Evolutionary conservation across 2,329 filamentous ascomycete genomes (phyloP), one percentile per base, ranked within the genome.

Genomic region (Talaromyces sp.): DNA sequence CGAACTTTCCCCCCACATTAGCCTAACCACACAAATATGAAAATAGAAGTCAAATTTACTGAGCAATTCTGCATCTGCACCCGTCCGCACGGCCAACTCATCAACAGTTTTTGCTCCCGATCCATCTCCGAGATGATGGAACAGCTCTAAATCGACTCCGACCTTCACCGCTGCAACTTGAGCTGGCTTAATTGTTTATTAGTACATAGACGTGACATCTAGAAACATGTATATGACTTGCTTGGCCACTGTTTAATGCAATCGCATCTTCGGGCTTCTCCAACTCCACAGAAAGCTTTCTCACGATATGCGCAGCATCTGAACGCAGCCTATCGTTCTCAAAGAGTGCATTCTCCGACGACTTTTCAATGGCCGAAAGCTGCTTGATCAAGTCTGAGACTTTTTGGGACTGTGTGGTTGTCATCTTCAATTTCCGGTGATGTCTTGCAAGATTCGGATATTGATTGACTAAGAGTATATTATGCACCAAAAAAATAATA

Each of bases 271-370:
- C 36, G 14, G 61, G 61, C 47, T n/a, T 59, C 34, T 62, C 56
- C 6, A 62, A 42, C 23, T 23, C 56, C 30, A 55, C 52, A 2
- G 57, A 33, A 18, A 62, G 30, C 53, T 62, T 62, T 18, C 60
- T 57, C 23, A 33, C 56, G 12, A 62, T 30, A 31, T 59, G 56
- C 18, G 42, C 31, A 23, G 61, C 61, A 16, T 59, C 31, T 5
- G 52, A 28, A 16, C 61, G 61, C 18, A 59, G 44, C 12, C 56
- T 40, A n/a, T 62, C 56, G n/a, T 62, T 59, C 28, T 62, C 56
- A 23, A 31, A 55, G 2, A 62, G 9, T 6, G 28, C 59, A 47
- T 47, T 36, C 8, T 53, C 6, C 6, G 55, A 57, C 14, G 51
- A 16, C 18, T 61, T 47, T 28, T 61, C 60, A 16, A 61, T 53